phyloP scores from a whole-genome alignment of 1,284 basidiomycete genomes.

The Austroboletus olivaceoglutinosus region DNA sequence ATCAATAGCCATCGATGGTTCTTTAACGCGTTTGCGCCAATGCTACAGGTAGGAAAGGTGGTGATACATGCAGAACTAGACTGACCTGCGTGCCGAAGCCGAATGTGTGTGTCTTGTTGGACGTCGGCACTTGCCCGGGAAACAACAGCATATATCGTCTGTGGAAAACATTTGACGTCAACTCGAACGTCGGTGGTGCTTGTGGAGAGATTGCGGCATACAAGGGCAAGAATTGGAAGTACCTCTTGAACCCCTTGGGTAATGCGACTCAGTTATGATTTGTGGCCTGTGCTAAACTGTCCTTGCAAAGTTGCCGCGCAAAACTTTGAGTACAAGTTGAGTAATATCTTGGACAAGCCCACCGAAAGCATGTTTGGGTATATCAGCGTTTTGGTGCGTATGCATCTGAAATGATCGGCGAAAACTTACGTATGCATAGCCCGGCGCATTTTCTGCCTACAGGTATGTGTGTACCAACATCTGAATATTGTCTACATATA shows the following conservation, averaged over 20 bases:
- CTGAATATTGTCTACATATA: neutral
- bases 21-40: conserved; percentile 84
- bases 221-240: conserved; percentile 85
- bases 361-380: conserved; percentile 93
- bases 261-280: conserved; percentile 20
- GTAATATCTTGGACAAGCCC: conserved; percentile 93
- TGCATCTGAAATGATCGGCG: neutral
- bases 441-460: conserved; percentile 95
- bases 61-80: neutral
- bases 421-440: conserved; percentile 44
- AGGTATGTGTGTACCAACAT: conserved; percentile 33
- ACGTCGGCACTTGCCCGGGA: conserved; percentile 90
- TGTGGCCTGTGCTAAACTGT: conserved; percentile 5
- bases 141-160: conserved; percentile 86
- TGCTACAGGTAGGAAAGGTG: conserved; percentile 56
- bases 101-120: conserved; percentile 86
- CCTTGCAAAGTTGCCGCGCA: conserved; percentile 77
- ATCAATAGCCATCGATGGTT: conserved; percentile 97
- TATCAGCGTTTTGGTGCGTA: conserved; percentile 72
- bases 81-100: conserved; percentile 47
- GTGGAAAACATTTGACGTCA: conserved; percentile 94
- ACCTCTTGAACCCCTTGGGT: conserved; percentile 84
- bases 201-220: conserved; percentile 94
- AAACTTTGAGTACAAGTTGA: conserved; percentile 94
- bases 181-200: conserved; percentile 90